Conservation (phyloP, 1,284 basidiomycete species). For the Cryptococcus sp. region DNA sequence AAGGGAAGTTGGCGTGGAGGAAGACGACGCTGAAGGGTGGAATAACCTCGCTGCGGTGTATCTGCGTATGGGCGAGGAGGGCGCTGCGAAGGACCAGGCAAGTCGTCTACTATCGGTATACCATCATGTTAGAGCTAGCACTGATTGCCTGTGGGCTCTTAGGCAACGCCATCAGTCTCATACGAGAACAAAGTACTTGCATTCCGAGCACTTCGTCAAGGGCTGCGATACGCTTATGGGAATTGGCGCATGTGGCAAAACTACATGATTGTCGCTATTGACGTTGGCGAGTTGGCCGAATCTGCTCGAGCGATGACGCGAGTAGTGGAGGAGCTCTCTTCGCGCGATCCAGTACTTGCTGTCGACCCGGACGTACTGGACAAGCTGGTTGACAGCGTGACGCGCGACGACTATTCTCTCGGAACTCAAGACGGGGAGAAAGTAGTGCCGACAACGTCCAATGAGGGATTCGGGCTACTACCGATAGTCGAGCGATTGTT, state of each 20-base stretch:
- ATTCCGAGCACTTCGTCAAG: slow-evolving; percentile 90
- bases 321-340: slow-evolving; percentile 73
- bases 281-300: slow-evolving; percentile 89
- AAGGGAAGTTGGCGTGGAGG: slow-evolving; percentile 85
- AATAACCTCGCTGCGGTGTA: slow-evolving; percentile 96
- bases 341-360: slow-evolving; percentile 62
- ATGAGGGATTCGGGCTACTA: slow-evolving; percentile 68
- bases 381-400: slow-evolving; percentile 81
- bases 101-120: slow-evolving; percentile 4
- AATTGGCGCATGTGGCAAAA: slow-evolving; percentile 99
- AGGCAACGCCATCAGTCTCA: slow-evolving; percentile 35
- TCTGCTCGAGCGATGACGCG: slow-evolving; percentile 80
- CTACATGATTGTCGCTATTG: slow-evolving; percentile 91
- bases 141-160: background rate
- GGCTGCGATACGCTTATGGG: slow-evolving; percentile 78
- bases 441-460: slow-evolving; percentile 54
- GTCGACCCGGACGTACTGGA: slow-evolving; percentile 86
- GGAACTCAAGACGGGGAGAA: slow-evolving; percentile 44
- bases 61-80: slow-evolving; percentile 68
- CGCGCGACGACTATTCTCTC: slow-evolving; percentile 58
- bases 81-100: slow-evolving; percentile 33
- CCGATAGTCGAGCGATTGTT: slow-evolving; percentile 68
- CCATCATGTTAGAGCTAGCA: background rate
- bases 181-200: slow-evolving; percentile 77
- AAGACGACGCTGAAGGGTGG: slow-evolving; percentile 98